phyloP scores from a whole-genome alignment of 371 early-diverging fungal genomes.

The Mucor piriformis region DNA sequence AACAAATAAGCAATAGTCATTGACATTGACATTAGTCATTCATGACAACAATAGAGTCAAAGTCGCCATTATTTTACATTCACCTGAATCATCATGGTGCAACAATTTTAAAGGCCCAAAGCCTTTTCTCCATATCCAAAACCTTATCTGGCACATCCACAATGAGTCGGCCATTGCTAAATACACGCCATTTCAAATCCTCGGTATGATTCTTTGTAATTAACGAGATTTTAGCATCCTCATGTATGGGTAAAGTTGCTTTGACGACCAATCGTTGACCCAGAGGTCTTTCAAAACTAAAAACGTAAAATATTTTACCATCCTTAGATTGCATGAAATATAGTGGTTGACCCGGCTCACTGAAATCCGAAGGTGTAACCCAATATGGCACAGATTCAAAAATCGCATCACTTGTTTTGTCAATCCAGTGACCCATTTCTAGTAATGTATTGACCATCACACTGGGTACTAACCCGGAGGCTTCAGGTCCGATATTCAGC shows the following conservation, averaged over 20 bases:
- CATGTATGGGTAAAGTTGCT: conserved; percentile 11
- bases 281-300: conserved; percentile 10
- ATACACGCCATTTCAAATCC: conserved; percentile 5
- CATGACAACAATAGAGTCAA: too few relatives aligned
- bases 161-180: conserved; percentile 11
- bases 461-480: conserved; percentile 21
- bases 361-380: conserved; percentile 18
- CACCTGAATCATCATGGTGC: too few relatives aligned
- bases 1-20: too few relatives aligned
- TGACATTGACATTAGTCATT: too few relatives aligned
- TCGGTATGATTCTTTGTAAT: not conserved
- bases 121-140: conserved; percentile 5
- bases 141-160: conserved; percentile 10
- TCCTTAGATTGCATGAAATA: conserved; percentile 23
- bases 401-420: conserved; percentile 12
- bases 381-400: conserved; percentile 35
- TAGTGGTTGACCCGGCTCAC: conserved; percentile 17
- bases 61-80: too few relatives aligned
- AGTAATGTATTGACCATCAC: conserved; percentile 19
- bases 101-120: conserved; percentile 21
- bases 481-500: conserved; percentile 37
- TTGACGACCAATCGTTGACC: conserved; percentile 14
- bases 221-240: conserved; percentile 3
- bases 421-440: conserved; percentile 30
- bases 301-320: conserved; percentile 26